phyloP scores from a whole-genome alignment of 2,329 filamentous ascomycete genomes.

The Fusarium vanettenii region DNA sequence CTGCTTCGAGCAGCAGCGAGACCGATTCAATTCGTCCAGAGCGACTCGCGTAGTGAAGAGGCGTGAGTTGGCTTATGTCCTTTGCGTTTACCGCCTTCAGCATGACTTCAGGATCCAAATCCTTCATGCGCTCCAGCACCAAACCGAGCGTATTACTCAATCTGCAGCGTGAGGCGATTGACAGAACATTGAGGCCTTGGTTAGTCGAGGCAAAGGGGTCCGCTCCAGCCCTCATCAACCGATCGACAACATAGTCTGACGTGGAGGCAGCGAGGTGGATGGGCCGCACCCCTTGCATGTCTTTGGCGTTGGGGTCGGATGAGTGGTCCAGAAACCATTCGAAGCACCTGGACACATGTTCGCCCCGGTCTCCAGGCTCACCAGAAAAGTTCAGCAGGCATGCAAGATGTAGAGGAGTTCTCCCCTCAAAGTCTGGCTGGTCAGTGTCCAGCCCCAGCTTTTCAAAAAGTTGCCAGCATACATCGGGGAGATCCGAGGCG shows the following conservation, averaged over 20 bases:
- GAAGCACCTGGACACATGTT: constrained; percentile 3
- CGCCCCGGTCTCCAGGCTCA: not conserved
- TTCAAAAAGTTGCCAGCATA: constrained; percentile 1
- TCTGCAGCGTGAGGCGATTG: constrained; percentile 33
- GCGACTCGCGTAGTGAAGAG: constrained; percentile 33
- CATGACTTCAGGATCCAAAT: not conserved
- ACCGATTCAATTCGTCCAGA: constrained; percentile 26
- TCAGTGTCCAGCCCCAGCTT: constrained; percentile 13
- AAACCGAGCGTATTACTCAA: constrained; percentile 19
- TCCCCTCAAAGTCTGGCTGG: constrained; percentile 17
- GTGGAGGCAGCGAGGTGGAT: constrained; percentile 35
- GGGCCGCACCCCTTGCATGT: constrained; percentile 17
- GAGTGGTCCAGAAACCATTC: constrained; percentile 10
- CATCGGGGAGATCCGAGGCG: not conserved
- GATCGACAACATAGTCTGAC: constrained; percentile 1
- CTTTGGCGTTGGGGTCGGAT: not conserved
- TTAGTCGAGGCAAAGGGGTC: constrained; percentile 25
- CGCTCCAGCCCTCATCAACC: constrained; percentile 19
- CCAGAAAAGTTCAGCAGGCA: constrained; percentile 1
- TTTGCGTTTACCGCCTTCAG: constrained; percentile 17
- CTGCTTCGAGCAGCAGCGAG: constrained; percentile 20
- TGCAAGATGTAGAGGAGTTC: constrained; percentile 27
- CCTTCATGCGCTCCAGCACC: constrained; percentile 25
- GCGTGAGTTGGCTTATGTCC: constrained; percentile 20
- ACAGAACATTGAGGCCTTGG: constrained; percentile 26